A percentile compares a stretch with the other conserved stretches of the same genome.
Conservation (phyloP, 257 asterid genomes). For the Voacanga thouarsii region DNA sequence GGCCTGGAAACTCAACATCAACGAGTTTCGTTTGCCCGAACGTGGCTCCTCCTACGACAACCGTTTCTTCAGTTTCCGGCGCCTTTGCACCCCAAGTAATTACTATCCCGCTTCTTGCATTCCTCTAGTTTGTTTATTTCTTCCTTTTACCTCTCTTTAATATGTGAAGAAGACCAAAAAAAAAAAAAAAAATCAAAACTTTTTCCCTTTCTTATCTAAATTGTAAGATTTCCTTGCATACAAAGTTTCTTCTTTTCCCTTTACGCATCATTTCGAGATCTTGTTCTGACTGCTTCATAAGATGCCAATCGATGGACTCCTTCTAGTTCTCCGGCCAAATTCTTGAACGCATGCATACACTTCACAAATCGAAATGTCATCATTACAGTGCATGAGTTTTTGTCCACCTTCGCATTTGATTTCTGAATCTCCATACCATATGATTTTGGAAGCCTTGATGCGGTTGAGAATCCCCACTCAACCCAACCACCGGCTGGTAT, state of each 20-base stretch:
- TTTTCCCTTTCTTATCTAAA: too few species aligned
- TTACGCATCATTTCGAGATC: too few species aligned
- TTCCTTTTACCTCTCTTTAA: too few species aligned
- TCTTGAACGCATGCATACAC: background rate
- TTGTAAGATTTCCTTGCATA: too few species aligned
- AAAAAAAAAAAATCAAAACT: too few species aligned
- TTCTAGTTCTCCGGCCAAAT: background rate
- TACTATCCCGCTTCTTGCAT: background rate
- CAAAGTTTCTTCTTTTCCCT: too few species aligned
- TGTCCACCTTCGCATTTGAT: background rate
- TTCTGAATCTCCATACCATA: background rate
- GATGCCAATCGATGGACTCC: too few species aligned
- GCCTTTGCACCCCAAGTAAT: constrained; percentile 50
- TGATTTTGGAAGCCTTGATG: too few species aligned
- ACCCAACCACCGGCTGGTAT: too few species aligned
- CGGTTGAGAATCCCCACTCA: too few species aligned
- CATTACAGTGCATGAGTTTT: background rate
- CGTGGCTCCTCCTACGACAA: constrained; percentile 31
- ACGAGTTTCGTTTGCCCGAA: constrained; percentile 72
- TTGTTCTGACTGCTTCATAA: too few species aligned
- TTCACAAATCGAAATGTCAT: background rate
- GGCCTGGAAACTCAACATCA: constrained; percentile 61
- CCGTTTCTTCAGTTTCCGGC: constrained; percentile 33
- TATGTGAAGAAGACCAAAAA: too few species aligned
- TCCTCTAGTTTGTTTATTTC: background rate